phyloP scores from a whole-genome alignment of 495 filamentous ascomycete genomes.

The Cetradonia linearis region DNA sequence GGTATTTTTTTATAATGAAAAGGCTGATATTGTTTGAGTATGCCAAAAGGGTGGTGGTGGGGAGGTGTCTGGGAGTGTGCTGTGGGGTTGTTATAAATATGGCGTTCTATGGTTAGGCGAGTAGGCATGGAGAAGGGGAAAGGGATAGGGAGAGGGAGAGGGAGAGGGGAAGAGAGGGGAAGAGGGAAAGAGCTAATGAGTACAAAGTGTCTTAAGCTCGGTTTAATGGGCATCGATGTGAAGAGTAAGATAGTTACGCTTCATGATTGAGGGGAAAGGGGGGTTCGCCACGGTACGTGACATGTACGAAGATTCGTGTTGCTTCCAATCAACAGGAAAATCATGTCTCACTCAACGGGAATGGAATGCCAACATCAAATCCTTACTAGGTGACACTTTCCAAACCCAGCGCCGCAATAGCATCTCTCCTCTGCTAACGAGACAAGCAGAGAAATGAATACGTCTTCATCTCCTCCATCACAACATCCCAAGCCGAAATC shows the following conservation, averaged over 20 bases:
- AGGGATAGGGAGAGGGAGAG: background rate
- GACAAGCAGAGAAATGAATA: background rate
- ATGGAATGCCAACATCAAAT: too few relatives aligned
- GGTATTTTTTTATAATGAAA: background rate
- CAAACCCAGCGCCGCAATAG: background rate
- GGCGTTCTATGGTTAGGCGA: constrained; percentile 9
- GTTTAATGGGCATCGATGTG: background rate
- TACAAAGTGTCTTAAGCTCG: background rate
- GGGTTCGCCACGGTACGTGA: background rate
- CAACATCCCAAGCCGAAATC: constrained; percentile 5
- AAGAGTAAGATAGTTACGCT: background rate
- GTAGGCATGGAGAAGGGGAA: background rate
- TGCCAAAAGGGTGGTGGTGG: background rate
- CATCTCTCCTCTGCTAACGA: background rate
- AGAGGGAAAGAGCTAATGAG: background rate
- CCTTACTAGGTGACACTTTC: background rate
- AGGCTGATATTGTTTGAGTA: background rate
- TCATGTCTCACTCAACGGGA: too few relatives aligned
- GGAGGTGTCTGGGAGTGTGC: background rate
- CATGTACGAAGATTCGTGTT: too few relatives aligned
- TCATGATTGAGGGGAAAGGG: background rate
- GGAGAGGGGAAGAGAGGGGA: background rate
- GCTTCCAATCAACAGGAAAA: too few relatives aligned
- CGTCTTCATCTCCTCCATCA: background rate
- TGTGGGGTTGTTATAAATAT: background rate